A percentile compares a stretch with the other conserved stretches of the same genome.
Conservation (phyloP, 2,329 filamentous ascomycete genomes). For the Hirsutella thompsonii region DNA sequence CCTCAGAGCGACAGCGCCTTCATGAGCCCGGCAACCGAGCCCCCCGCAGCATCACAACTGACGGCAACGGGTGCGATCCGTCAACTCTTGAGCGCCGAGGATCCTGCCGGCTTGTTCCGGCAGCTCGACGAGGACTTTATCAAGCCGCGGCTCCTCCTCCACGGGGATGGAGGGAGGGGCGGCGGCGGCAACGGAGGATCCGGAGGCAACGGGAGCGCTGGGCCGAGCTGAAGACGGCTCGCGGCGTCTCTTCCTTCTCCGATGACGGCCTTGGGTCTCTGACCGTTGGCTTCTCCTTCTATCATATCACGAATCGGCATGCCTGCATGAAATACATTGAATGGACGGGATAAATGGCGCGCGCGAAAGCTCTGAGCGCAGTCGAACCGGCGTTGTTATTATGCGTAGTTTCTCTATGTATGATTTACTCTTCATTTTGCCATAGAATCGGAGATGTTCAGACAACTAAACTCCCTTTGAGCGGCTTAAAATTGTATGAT, state of each 20-base stretch:
- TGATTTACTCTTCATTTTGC: no score
- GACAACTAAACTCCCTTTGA: no score
- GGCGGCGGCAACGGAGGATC: conserved; percentile 14
- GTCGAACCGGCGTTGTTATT: no score
- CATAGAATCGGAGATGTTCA: no score
- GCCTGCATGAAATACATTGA: background rate
- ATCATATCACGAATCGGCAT: background rate
- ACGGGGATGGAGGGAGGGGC: conserved; percentile 36
- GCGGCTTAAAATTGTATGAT: no score
- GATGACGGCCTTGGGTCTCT: no score
- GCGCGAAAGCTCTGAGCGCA: background rate
- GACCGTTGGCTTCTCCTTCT: background rate
- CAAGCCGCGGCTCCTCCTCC: conserved; percentile 79
- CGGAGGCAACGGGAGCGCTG: conserved; percentile 11
- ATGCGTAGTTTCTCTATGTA: background rate
- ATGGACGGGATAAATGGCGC: background rate
- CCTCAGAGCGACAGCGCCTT: conserved; percentile 15
- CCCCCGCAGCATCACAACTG: conserved; percentile 29
- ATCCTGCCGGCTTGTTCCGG: conserved; percentile 79
- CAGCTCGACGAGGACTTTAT: conserved; percentile 94
- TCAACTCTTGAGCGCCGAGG: conserved; percentile 72
- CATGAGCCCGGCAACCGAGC: conserved; percentile 15
- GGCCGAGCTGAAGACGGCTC: background rate
- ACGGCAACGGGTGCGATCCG: conserved; percentile 66
- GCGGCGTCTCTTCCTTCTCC: no score